Evolutionary conservation across 2,329 filamentous ascomycete genomes (phyloP).

Genomic region (Arthroderma uncinatum): DNA sequence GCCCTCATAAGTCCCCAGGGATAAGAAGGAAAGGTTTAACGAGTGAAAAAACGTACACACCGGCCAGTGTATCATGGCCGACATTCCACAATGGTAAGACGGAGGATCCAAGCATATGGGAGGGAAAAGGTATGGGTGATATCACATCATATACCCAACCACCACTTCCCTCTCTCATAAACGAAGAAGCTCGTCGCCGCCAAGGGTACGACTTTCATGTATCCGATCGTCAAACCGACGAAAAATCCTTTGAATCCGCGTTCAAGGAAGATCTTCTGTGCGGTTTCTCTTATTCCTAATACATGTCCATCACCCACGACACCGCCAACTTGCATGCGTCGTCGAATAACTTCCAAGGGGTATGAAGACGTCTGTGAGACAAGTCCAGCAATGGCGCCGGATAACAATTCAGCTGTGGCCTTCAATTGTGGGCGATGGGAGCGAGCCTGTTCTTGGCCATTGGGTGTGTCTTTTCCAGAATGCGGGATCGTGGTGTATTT

Average conservation of each 20-base stretch:
- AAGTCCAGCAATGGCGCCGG: conserved; percentile 76
- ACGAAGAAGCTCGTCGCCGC: conserved; percentile 60
- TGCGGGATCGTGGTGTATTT: conserved; percentile 63
- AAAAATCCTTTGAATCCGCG: conserved; percentile 74
- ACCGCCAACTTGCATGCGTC: conserved; percentile 92
- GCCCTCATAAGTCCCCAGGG: background rate
- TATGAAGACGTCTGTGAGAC: conserved; percentile 89
- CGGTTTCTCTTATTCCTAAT: conserved; percentile 68
- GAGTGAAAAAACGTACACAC: background rate
- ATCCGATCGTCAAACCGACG: conserved; percentile 86
- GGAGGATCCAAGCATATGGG: background rate
- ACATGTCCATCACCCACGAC: conserved; percentile 82
- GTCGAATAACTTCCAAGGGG: conserved; percentile 80
- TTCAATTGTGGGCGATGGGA: conserved; percentile 58
- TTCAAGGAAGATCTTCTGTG: conserved; percentile 61
- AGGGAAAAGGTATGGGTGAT: background rate
- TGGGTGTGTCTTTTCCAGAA: conserved; percentile 31
- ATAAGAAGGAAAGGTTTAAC: background rate
- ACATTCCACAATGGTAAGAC: background rate
- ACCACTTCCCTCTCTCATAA: conserved; percentile 54
- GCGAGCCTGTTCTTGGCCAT: conserved; percentile 34
- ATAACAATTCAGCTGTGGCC: conserved; percentile 74
- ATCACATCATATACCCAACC: conserved; percentile 50
- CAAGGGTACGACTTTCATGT: conserved; percentile 89
- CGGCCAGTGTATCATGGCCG: background rate